Evolutionary conservation across 1,284 basidiomycete species (phyloP).

Genomic region (Ganoderma lucidum): DNA sequence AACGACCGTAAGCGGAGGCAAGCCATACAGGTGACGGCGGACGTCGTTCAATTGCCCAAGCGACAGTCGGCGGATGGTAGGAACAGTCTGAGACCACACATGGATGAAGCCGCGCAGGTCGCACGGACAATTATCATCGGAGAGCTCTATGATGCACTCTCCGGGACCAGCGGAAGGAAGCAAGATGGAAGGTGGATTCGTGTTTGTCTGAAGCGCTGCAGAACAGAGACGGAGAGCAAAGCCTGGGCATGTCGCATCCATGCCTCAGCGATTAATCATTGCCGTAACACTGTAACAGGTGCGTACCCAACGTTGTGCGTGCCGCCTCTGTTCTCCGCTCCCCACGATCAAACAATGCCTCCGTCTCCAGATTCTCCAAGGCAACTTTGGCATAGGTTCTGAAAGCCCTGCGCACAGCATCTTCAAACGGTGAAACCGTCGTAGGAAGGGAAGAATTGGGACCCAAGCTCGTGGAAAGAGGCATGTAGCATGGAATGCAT

Average conservation of each 20-base stretch:
- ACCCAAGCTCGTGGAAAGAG: background rate
- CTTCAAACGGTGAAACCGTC: background rate
- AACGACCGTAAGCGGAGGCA: background rate
- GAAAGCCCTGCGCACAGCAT: background rate
- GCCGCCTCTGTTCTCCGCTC: background rate
- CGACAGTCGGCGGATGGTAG: conserved; percentile 7
- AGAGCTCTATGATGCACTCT: background rate
- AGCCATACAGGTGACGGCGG: background rate
- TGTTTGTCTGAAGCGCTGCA: background rate
- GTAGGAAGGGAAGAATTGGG: background rate
- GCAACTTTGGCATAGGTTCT: background rate
- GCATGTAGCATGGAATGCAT: background rate
- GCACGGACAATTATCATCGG: background rate
- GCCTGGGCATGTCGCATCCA: background rate
- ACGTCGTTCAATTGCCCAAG: background rate
- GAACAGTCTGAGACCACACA: conserved; percentile 8
- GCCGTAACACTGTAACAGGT: background rate
- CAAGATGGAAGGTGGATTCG: background rate
- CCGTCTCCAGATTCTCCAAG: background rate
- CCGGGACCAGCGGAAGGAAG: background rate
- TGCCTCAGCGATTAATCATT: background rate
- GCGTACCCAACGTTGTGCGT: background rate
- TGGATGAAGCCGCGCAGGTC: conserved; percentile 1
- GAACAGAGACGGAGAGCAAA: background rate
- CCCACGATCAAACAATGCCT: background rate